Evolutionary conservation across 192 early-diverging fungal genomes (phyloP).

Genomic region (Helicostylum pulchrum): DNA sequence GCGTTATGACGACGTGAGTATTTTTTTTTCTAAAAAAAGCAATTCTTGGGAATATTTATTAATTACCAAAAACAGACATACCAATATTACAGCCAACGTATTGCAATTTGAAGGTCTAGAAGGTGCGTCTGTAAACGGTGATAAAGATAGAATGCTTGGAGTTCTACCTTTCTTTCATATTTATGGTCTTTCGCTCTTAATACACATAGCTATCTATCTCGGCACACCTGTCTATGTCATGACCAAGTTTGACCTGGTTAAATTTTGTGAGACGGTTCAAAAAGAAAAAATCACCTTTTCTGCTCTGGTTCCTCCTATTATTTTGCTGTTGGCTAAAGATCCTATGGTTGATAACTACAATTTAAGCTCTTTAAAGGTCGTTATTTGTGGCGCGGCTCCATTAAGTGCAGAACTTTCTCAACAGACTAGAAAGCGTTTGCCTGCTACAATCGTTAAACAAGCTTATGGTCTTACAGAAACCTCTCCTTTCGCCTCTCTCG

Average conservation of each 20-base stretch:
- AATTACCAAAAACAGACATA: constrained; percentile 13
- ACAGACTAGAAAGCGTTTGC: constrained; percentile 33
- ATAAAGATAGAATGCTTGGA: constrained; percentile 16
- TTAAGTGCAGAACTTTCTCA: constrained; percentile 49
- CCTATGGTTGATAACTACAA: constrained; percentile 62
- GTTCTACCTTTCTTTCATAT: constrained; percentile 38
- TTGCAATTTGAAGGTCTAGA: constrained; percentile 12
- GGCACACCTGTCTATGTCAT: constrained; percentile 50
- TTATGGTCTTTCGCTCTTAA: constrained; percentile 19
- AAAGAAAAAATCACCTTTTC: constrained; percentile 68
- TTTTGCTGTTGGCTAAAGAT: constrained; percentile 59
- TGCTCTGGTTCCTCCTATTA: constrained; percentile 78
- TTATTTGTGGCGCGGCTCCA: constrained; percentile 68
- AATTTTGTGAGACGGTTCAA: constrained; percentile 67
- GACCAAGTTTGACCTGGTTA: constrained; percentile 57
- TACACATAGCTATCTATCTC: constrained; percentile 22
- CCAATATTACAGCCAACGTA: constrained; percentile 31
- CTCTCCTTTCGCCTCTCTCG: constrained; percentile 47
- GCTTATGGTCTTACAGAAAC: constrained; percentile 77
- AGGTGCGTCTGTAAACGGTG: not conserved
- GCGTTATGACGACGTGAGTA: constrained; percentile 38
- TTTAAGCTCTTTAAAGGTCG: constrained; percentile 45
- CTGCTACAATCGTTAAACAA: constrained; percentile 43
- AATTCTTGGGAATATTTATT: too few relatives aligned
- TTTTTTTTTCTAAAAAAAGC: too few relatives aligned